Conservation (phyloP, 2,329 filamentous ascomycete genomes). For the Hypoxylon sp. region DNA sequence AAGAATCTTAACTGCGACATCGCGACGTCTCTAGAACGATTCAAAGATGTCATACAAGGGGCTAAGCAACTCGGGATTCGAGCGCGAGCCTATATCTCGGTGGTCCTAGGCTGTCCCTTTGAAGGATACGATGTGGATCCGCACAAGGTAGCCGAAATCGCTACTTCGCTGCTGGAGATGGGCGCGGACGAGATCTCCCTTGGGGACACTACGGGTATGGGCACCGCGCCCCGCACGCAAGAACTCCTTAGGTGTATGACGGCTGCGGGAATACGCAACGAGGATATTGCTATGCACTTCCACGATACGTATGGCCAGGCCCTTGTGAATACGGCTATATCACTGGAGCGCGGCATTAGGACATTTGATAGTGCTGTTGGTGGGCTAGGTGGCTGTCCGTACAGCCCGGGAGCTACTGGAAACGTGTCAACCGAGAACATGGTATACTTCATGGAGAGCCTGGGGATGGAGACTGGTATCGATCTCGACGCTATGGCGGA, state of each 20-base stretch:
- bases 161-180: slow-evolving; percentile 81
- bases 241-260: slow-evolving; percentile 65
- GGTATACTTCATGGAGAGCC: slow-evolving; percentile 63
- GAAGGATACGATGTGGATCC: slow-evolving; percentile 76
- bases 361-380: slow-evolving; percentile 78
- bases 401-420: slow-evolving; percentile 76
- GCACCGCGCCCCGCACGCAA: slow-evolving; percentile 66
- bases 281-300: slow-evolving; percentile 76
- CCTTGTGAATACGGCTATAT: slow-evolving; percentile 75
- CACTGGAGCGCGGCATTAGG: slow-evolving; percentile 73
- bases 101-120: slow-evolving; percentile 85
- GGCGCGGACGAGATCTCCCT: slow-evolving; percentile 92
- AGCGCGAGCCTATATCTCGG: slow-evolving; percentile 85
- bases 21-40: slow-evolving; percentile 78
- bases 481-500: slow-evolving; percentile 67
- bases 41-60: slow-evolving; percentile 77
- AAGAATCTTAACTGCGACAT: slow-evolving; percentile 88
- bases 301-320: slow-evolving; percentile 81
- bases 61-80: slow-evolving; percentile 76
- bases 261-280: slow-evolving; percentile 67
- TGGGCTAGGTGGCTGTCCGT: slow-evolving; percentile 78
- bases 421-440: slow-evolving; percentile 69
- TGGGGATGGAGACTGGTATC: slow-evolving; percentile 73
- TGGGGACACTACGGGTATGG: slow-evolving; percentile 92
- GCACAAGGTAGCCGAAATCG: slow-evolving; percentile 75